Evolutionary conservation across 495 filamentous ascomycete species (phyloP).

Genomic region (Collariella sp.): DNA sequence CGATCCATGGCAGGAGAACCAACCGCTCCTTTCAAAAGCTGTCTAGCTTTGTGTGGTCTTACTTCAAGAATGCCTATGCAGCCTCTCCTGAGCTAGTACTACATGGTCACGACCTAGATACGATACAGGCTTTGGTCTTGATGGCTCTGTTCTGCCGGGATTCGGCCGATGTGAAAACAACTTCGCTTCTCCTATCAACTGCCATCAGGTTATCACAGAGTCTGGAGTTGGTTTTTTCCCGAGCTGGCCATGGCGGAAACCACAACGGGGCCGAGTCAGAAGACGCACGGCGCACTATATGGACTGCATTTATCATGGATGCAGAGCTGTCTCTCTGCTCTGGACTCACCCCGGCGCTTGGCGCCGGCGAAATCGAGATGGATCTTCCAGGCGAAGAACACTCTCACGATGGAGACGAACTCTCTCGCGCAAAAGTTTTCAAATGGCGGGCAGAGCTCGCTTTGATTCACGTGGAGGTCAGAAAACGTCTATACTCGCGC

Average conservation of each 20-base stretch:
- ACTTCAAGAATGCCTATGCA: slow-evolving; percentile 12
- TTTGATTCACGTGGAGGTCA: too few relatives aligned
- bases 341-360: not conserved
- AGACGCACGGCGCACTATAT: not conserved
- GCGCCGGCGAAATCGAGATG: too few relatives aligned
- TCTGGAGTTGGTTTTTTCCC: not conserved
- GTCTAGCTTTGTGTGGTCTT: not conserved
- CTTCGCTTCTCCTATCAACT: not conserved
- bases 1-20: not conserved
- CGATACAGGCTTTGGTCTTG: not conserved
- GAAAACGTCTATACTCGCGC: too few relatives aligned
- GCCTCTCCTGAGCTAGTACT: slow-evolving; percentile 2
- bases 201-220: not conserved
- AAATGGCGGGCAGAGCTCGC: too few relatives aligned
- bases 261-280: not conserved
- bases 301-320: not conserved
- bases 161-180: not conserved
- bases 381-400: too few relatives aligned
- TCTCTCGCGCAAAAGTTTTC: too few relatives aligned
- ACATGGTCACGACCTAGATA: not conserved
- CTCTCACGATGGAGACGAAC: too few relatives aligned
- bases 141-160: not conserved
- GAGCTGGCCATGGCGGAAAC: not conserved
- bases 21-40: slow-evolving; percentile 3
- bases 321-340: not conserved